Percentiles rank a stretch among this genome's conserved stretches.
phyloP scores from a whole-genome alignment of 805 yeast genomes.

The Cyberlindnera nakhonratchasimensis region DNA sequence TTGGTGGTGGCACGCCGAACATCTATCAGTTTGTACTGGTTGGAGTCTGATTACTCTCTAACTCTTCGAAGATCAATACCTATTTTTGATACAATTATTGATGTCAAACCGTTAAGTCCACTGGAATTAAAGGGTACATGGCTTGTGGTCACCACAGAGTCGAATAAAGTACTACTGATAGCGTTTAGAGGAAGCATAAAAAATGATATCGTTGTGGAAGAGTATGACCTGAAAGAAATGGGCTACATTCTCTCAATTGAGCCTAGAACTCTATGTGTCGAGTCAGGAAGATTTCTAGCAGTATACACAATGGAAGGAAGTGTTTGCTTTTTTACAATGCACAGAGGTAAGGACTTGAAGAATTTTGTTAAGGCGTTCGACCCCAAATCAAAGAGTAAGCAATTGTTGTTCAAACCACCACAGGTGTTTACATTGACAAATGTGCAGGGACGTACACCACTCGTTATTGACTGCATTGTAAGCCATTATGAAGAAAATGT shows the following conservation, averaged over 20 bases:
- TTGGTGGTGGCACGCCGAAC: slow-evolving; percentile 18
- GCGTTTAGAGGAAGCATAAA: slow-evolving; percentile 15
- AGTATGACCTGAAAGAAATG: slow-evolving; percentile 10
- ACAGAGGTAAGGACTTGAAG: slow-evolving; percentile 12
- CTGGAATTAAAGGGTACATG: slow-evolving; percentile 11
- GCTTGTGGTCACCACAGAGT: slow-evolving; percentile 17
- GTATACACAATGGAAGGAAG: slow-evolving; percentile 21
- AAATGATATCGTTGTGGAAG: slow-evolving; percentile 14
- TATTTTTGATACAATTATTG: slow-evolving; percentile 18
- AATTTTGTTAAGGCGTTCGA: slow-evolving; percentile 18
- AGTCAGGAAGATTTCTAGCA: slow-evolving; percentile 12
- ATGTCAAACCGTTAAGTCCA: slow-evolving; percentile 12
- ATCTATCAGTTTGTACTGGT: slow-evolving; percentile 15
- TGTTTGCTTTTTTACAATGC: slow-evolving; percentile 11
- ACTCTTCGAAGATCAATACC: slow-evolving; percentile 12
- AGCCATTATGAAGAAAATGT: slow-evolving; percentile 12
- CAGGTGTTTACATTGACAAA: slow-evolving; percentile 14
- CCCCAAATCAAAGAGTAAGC: slow-evolving; percentile 1
- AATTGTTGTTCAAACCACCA: slow-evolving; percentile 16
- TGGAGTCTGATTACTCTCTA: background rate
- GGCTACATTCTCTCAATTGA: slow-evolving; percentile 10
- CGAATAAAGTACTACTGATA: slow-evolving; percentile 15
- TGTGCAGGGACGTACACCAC: slow-evolving; percentile 19
- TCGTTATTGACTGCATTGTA: slow-evolving; percentile 14
- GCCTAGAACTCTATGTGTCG: slow-evolving; percentile 16